Conservation (phyloP, 1,139 yeast species). For the Kodamaea anthophila region DNA sequence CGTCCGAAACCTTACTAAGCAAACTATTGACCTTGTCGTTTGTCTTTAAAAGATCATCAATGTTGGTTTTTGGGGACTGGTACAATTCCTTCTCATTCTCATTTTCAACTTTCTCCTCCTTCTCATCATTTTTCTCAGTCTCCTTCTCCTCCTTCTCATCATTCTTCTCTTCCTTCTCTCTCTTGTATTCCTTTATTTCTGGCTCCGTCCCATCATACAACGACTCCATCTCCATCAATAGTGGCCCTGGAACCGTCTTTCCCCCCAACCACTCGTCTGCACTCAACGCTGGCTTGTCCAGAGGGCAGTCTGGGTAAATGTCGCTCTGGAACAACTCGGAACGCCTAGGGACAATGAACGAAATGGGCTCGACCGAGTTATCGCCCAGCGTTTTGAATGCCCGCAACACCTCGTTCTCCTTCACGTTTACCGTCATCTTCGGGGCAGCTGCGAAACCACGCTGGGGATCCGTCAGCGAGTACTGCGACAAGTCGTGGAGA, state of each 20-base stretch:
- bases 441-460: conserved; percentile 93
- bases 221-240: conserved; percentile 68
- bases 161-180: conserved; percentile 12
- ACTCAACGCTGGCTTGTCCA: conserved; percentile 67
- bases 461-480: conserved; percentile 84
- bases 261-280: conserved; percentile 81
- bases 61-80: conserved; percentile 17
- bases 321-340: conserved; percentile 90
- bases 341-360: conserved; percentile 89
- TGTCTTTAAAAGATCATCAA: conserved; percentile 38
- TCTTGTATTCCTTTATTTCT: conserved; percentile 20
- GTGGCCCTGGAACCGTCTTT: conserved; percentile 75
- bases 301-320: conserved; percentile 87
- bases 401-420: conserved; percentile 77
- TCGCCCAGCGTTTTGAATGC: conserved; percentile 84
- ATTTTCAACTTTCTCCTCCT: conserved; percentile 1
- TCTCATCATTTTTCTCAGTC: conserved; percentile 6
- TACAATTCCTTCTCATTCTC: conserved; percentile 8
- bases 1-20: conserved; percentile 34
- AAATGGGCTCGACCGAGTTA: conserved; percentile 75
- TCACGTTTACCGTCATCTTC: conserved; percentile 68
- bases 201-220: conserved; percentile 72
- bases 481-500: conserved; percentile 77
- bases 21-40: conserved; percentile 33
- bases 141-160: conserved; percentile 12